Base-by-base conservation (phyloP, 2,329 filamentous ascomycete genomes). In the Fusarium solani-melongenae region DNA sequence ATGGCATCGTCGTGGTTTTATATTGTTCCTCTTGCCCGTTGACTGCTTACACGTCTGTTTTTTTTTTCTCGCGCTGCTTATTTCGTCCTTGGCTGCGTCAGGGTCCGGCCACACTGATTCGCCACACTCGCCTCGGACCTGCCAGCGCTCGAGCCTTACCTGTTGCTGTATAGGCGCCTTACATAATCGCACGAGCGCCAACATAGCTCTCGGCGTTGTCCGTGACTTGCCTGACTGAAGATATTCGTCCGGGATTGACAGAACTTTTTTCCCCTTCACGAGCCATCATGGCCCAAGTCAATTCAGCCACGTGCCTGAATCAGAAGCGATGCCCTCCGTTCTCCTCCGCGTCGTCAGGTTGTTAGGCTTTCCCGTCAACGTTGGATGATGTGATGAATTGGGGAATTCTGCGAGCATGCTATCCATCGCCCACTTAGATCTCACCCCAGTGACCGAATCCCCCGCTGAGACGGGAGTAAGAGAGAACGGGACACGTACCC, bases 121-220 rank as follows among this genome's bases (percentile, higher is more conserved):
- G 71, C 71, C 71, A 73, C 71, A 38, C 57, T 74, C 62, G 57
- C 60, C 53, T 53, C 46, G 41, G 58, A 64, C 60, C 53, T 53
- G 44, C 55, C 39, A 53, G 27, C 62, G 44, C 66, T 55, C 38
- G 44, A 59, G 49, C 61, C 60, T 61, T 68, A 20, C 58, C 63
- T 56, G 31, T 49, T 59, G 39, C 39, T 46, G 44, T 24, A 56
- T 39, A 27, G 44, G 34, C 46, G 57, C 62, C 65, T 74, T 73
- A 72, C 67, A 73, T 74, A 74, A 74, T 66, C 57, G 63, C 67
- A 51, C 33, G 20, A 24, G 31, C 31, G 14, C 59, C 17, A 34
- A 53, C 34, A 60, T 71, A 71, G 59, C 41, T 59, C 68, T 73
- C 71, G 71, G 71, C 71, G 71, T 73, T 74, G 71, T 73, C 71